These are phyloP conservation scores for Cercospora zeina DNA, from an alignment of 2,329 filamentous ascomycete species.

Conservation along the genomic window DNA sequence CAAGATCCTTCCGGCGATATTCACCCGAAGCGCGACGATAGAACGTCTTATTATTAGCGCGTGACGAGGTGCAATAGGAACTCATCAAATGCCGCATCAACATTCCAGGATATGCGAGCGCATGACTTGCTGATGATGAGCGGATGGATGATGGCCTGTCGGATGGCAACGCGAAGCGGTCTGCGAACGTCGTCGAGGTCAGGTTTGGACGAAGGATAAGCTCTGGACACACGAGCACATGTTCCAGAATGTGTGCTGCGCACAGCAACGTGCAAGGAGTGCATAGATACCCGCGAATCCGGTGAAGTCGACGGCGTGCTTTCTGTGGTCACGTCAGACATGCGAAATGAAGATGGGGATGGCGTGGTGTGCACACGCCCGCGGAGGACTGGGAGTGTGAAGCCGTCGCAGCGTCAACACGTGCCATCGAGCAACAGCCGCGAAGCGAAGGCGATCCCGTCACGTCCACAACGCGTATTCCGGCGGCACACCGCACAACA, in stretches of 20 bases:
- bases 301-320: neutral
- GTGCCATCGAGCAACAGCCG: conserved; percentile 14
- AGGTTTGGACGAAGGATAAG: conserved; percentile 8
- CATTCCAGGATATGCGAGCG: neutral
- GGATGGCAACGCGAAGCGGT: conserved; percentile 12
- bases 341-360: conserved; percentile 13
- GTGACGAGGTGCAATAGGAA: neutral
- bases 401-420: conserved; percentile 5
- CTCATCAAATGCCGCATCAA: neutral
- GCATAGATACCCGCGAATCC: conserved; percentile 14
- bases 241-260: conserved; percentile 9
- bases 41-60: neutral
- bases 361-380: neutral
- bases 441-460: conserved; percentile 9
- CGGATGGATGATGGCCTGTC: neutral
- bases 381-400: neutral
- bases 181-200: conserved; percentile 5
- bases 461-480: conserved; percentile 15
- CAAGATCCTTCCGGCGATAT: neutral
- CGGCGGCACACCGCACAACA: neutral
- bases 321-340: conserved; percentile 4
- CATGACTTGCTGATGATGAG: neutral
- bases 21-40: neutral
- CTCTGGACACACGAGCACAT: conserved; percentile 13
- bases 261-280: conserved; percentile 1